These are phyloP conservation scores for Neoboletus magnificus DNA, from an alignment of 768 basidiomycete species.

Conservation along the genomic window DNA sequence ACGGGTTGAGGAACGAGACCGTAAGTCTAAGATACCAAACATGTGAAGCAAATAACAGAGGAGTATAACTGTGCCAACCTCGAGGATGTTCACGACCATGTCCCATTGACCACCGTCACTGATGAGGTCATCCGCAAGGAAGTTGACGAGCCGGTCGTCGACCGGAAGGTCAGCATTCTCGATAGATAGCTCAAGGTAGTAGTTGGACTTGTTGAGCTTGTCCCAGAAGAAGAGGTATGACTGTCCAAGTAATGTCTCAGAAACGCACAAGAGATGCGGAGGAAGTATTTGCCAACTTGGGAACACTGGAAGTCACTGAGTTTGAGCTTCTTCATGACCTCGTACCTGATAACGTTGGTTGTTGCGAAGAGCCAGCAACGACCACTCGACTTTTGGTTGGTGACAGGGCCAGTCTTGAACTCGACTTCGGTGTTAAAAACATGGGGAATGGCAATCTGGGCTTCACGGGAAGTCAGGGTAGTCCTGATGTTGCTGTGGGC, in stretches of 20 bases:
- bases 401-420: conserved; percentile 80
- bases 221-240: conserved; percentile 96
- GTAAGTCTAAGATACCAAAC: conserved; percentile 49
- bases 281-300: conserved; percentile 47
- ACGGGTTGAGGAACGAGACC: conserved; percentile 82
- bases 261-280: not conserved
- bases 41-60: conserved; percentile 28
- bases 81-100: conserved; percentile 72
- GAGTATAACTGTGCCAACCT: conserved; percentile 35
- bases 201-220: conserved; percentile 88
- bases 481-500: conserved; percentile 63
- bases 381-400: conserved; percentile 84
- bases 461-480: conserved; percentile 60
- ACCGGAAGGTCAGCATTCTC: conserved; percentile 75
- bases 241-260: conserved; percentile 34
- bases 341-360: conserved; percentile 81
- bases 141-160: conserved; percentile 78
- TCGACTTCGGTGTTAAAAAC: conserved; percentile 82
- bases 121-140: conserved; percentile 74
- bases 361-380: conserved; percentile 96
- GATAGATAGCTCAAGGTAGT: conserved; percentile 86
- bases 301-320: conserved; percentile 89
- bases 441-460: conserved; percentile 61
- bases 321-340: conserved; percentile 81
- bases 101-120: conserved; percentile 96